Base-by-base conservation (phyloP, 208 protist species). In the Trypanosoma rangeli region DNA sequence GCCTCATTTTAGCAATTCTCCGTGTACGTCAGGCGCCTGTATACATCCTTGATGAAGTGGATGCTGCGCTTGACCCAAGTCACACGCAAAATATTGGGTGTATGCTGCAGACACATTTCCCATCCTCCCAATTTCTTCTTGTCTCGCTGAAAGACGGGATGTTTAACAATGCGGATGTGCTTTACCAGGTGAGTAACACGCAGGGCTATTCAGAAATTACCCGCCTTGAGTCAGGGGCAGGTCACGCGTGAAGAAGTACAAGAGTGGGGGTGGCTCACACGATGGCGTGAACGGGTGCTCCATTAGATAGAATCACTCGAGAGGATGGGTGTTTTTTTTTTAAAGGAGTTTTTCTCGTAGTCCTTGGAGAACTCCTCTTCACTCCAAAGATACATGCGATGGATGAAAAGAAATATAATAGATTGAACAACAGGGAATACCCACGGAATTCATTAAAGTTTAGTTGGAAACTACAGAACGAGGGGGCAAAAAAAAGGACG, bases 31-130 rank as follows among this genome's bases (percentile, higher is more conserved):
- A 99, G 10, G 99, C 99, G 0, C 99, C 99, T 1, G 91, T 99
- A 65, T 99, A 99, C 87, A 99, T 99, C 76, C 79, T 99, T 1
- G 99, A 99, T 84, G 99, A 99, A 86, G 97, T 99, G 35, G 99
- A 99, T 83, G 97, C 99, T 28, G 99, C 99, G 0, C 91, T 99
- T 1, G 99, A 99, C 84, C 92, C 99, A 22, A 97, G 86, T 31
- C 99, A 99, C 87, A 99, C 99, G 31, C 96, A 99, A 73, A 98
- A 98, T 76, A 99, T 99, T 86, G 99, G 93, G 13, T 65, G 87
- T 31, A 99, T 99, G 95, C 83, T 99, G 22, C 83, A 95, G 67
- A 84, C 73, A 10, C 97, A 99, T 73, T 99, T 99, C 74, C 80
- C 80, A 1, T 74, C 94, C 20, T 98, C 98, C 0, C 99, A 99